Conservation (phyloP, 805 yeast species). For the Sporopachydermia lactativora region DNA sequence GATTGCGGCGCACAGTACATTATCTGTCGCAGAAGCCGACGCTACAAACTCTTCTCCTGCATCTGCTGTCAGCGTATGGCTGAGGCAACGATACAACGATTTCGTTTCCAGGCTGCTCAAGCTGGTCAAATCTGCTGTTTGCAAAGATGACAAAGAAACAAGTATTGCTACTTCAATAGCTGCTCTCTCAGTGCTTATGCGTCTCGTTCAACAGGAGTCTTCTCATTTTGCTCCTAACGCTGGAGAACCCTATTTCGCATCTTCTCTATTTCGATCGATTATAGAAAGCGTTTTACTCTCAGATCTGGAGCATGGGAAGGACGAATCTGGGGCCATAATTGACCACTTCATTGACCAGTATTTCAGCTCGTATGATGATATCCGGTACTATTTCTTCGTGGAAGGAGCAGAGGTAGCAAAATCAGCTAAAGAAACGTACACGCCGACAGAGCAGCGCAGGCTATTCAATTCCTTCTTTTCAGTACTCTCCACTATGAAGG, state of each 20-base stretch:
- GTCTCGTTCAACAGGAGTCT: conserved; percentile 45
- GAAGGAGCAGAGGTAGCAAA: conserved; percentile 24
- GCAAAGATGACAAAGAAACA: conserved; percentile 32
- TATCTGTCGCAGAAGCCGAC: conserved; percentile 28
- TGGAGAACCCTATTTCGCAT: conserved; percentile 52
- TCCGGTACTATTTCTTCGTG: conserved; percentile 59
- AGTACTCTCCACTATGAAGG: conserved; percentile 12
- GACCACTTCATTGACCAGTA: conserved; percentile 43
- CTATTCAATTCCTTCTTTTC: conserved; percentile 9
- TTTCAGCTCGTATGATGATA: conserved; percentile 52
- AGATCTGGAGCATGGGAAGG: conserved; percentile 23
- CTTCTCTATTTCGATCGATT: conserved; percentile 31
- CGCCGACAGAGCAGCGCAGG: conserved; percentile 8
- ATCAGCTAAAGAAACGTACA: conserved; percentile 14
- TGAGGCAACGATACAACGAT: conserved; percentile 39
- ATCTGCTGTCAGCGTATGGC: conserved; percentile 42
- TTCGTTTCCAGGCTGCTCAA: conserved; percentile 33
- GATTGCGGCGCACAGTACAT: conserved; percentile 16
- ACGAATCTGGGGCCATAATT: conserved; percentile 31
- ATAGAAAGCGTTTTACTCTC: conserved; percentile 19
- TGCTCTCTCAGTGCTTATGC: conserved; percentile 13
- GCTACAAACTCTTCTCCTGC: conserved; percentile 8
- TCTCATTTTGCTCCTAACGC: conserved; percentile 32
- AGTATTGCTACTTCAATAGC: conserved; percentile 34
- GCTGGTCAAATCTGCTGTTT: conserved; percentile 24